Percentiles rank a stretch among this genome's conserved stretches.
phyloP scores from a whole-genome alignment of 192 early-diverging fungal genomes.

The Physocladia obscura region DNA sequence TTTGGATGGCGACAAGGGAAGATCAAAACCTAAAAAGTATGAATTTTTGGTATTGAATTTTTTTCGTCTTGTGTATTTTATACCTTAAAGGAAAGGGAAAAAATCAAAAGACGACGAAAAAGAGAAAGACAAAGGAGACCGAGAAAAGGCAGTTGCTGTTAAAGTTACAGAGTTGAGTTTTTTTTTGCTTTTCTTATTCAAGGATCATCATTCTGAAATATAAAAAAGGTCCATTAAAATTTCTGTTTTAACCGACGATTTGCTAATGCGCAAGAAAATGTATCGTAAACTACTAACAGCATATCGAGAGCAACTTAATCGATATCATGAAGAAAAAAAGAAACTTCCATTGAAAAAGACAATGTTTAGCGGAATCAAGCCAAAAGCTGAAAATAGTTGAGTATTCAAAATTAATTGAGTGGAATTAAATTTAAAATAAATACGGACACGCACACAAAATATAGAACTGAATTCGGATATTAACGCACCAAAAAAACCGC shows the following conservation, averaged over 20 bases:
- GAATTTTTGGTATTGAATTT: not conserved
- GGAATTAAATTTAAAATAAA: not conserved
- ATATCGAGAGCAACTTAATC: constrained; percentile 32
- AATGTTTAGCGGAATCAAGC: constrained; percentile 27
- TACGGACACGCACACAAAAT: no score
- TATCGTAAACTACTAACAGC: constrained; percentile 26
- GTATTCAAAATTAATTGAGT: constrained; percentile 18
- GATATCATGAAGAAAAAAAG: constrained; percentile 28
- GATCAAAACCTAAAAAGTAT: constrained; percentile 20
- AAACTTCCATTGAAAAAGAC: not conserved
- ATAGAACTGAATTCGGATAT: constrained; percentile 21
- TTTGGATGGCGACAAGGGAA: constrained; percentile 35
- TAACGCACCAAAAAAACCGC: constrained; percentile 34
- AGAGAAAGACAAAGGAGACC: constrained; percentile 37
- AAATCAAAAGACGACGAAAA: constrained; percentile 31
- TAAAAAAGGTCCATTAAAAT: constrained; percentile 40
- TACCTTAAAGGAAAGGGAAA: constrained; percentile 32
- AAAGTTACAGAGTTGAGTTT: constrained; percentile 43
- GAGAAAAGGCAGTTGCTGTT: constrained; percentile 24
- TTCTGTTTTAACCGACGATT: constrained; percentile 36
- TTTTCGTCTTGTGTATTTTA: no score
- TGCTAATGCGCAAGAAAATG: constrained; percentile 37
- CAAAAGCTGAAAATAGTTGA: constrained; percentile 1
- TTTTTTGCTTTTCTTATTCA: not conserved
- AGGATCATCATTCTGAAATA: not conserved